Evolutionary conservation across 208 protist species (phyloP), one percentile per base, ranked within the genome.

Genomic region (Leishmania arabica): DNA sequence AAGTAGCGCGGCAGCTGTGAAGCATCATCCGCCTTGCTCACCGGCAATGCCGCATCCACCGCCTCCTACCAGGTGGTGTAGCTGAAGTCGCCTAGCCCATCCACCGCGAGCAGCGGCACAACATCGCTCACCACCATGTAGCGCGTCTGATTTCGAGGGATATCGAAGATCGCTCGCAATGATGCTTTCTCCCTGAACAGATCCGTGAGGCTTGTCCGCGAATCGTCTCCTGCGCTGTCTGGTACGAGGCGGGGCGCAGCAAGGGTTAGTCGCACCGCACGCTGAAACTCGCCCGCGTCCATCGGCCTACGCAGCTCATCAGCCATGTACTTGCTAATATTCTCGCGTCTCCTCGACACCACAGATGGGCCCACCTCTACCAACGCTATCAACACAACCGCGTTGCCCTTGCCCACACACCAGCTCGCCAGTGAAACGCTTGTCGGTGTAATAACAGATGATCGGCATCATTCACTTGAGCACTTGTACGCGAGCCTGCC

Each of bases 341-440:
- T 58, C 8, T 3, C 27, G 27, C 77, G 73, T 24, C 62, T 73
- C 54, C 34, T 21, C n/a, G 82, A 86, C 3, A 82, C 73, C 2
- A 82, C 47, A 1, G 82, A 79, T n/a, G 82, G 82, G 2, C 77
- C 82, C 21, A 81, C 77, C 42, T 86, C 78, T n/a, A 86, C 64
- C 11, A 82, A 13, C 7, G 77, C 77, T 8, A 82, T 31, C 13
- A 82, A 4, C 47, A 80, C 60, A 2, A 45, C 65, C 2, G 77
- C 65, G n/a, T 62, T 49, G 15, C 77, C 77, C 27, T 74, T 74
- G 73, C 47, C 73, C 6, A 2, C 73, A 42, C 82, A 82, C 19
- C 34, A 73, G 17, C 13, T 15, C 27, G 11, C 5, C 4, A 11
- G 19, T 6, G 24, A 54, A 27, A 58, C 3, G 31, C 15, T 9